Evolutionary conservation across 2,329 filamentous ascomycete species (phyloP), one percentile per base, ranked within the genome.

Genomic region (Huntiella bhutanensis): DNA sequence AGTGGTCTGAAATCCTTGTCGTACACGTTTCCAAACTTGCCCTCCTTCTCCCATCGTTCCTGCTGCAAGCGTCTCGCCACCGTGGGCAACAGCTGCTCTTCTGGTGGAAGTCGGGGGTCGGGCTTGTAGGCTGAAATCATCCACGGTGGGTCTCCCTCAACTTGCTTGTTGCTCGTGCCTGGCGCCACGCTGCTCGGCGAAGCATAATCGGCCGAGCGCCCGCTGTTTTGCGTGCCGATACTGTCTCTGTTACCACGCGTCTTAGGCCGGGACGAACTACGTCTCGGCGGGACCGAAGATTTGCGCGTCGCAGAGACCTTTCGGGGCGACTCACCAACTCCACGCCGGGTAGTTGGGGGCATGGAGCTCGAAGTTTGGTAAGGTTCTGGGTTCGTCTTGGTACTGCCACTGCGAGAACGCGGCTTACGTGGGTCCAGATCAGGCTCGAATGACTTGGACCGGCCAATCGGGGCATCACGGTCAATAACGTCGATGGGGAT

Each of bases 141-240:
- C 91, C 91, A 98, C 44, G 91, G 91, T 7, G 91, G 86, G 46
- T 96, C 88, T 15, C 91, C 91, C 65, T 96, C 91, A 1, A 87
- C 87, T 37, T 78, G 74, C 57, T 84, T 74, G 69, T 60, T 56
- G 60, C 55, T 58, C 12, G 41, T 40, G 6, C 43, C 36, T 7
- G 15, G 13, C 2, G 16, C 12, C 51, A 52, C 54, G 32, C 62
- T 43, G 13, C 34, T 35, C 7, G 48, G 45, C 3, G 38, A 55
- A 37, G 64, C 60, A 28, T 70, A 53, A 49, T 73, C 73, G 15
- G 76, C 77, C 5, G 74, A 75, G 50, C 76, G 68, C 1, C 78
- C 82, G 3, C 67, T 64, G 15, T 79, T 77, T 11, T 77, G 69
- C 33, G 70, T 76, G 49, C 66, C 71, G 73, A 77, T 4, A 77